Percentiles rank a stretch among this genome's conserved stretches.
These are phyloP conservation scores for Tolypocladium amazonense DNA, from an alignment of 2,329 filamentous ascomycete genomes.

Conservation along the genomic window DNA sequence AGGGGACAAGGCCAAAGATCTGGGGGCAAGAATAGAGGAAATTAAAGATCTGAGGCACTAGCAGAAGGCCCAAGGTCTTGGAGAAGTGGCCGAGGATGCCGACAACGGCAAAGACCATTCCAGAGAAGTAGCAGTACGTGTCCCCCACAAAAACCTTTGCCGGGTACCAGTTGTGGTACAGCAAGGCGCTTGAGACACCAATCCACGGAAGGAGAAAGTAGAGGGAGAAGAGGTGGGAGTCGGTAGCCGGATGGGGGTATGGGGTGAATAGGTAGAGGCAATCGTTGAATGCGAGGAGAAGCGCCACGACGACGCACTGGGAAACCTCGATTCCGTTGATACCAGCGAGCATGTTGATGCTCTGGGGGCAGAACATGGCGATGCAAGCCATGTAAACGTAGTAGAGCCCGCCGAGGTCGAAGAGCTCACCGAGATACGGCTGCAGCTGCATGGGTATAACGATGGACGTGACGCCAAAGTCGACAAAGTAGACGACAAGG, in stretches of 20 bases:
- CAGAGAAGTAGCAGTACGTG: slow-evolving; percentile 98
- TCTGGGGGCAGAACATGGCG: slow-evolving; percentile 96
- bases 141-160: slow-evolving; percentile 93
- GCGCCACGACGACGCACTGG: slow-evolving; percentile 83
- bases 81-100: slow-evolving; percentile 96
- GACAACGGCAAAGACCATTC: slow-evolving; percentile 97
- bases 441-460: slow-evolving; percentile 82
- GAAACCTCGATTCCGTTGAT: slow-evolving; percentile 96
- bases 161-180: slow-evolving; percentile 92
- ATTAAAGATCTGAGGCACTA: slow-evolving; percentile 93
- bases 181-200: slow-evolving; percentile 77
- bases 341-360: slow-evolving; percentile 99
- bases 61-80: slow-evolving; percentile 85
- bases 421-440: slow-evolving; percentile 71
- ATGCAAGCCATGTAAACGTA: slow-evolving; percentile 95
- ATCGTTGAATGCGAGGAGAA: slow-evolving; percentile 79
- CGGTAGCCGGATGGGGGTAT: slow-evolving; percentile 85
- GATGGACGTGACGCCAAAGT: slow-evolving; percentile 93
- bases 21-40: slow-evolving; percentile 91
- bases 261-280: slow-evolving; percentile 72
- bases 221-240: slow-evolving; percentile 91
- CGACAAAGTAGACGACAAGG: slow-evolving; percentile 94
- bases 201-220: slow-evolving; percentile 93
- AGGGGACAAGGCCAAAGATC: slow-evolving; percentile 81
- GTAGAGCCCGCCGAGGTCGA: slow-evolving; percentile 76